Conservation (phyloP, 139 green algal species). For the Picochlorum sp. region DNA sequence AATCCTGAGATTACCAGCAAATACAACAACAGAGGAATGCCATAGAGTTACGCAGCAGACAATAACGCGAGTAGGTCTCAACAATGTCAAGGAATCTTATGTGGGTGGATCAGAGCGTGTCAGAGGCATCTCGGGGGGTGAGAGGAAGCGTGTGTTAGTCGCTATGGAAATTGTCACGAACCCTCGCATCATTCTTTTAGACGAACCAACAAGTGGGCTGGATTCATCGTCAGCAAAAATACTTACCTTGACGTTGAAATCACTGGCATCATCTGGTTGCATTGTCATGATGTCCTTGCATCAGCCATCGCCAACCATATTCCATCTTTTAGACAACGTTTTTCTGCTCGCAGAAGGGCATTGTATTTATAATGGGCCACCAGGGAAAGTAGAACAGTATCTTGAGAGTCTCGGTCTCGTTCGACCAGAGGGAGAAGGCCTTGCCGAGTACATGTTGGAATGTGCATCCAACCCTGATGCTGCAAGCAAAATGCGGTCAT, state of each 20-base stretch:
- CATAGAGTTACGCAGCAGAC: conserved; percentile 21
- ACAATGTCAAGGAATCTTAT: conserved; percentile 23
- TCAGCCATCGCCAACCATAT: conserved; percentile 66
- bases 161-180: conserved; percentile 67
- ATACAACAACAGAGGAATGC: conserved; percentile 8
- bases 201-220: conserved; percentile 64
- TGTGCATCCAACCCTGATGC: conserved; percentile 24
- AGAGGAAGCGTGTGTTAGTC: conserved; percentile 57
- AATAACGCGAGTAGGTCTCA: conserved; percentile 35
- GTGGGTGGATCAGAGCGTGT: conserved; percentile 30
- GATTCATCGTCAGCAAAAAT: conserved; percentile 55
- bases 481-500: conserved; percentile 13
- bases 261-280: conserved; percentile 35
- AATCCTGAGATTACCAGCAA: conserved; percentile 40
- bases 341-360: conserved; percentile 52
- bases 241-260: conserved; percentile 48
- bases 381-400: conserved; percentile 9
- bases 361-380: conserved; percentile 44
- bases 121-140: conserved; percentile 48
- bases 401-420: conserved; percentile 20
- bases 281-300: conserved; percentile 70
- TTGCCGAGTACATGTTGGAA: conserved; percentile 47
- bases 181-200: conserved; percentile 32
- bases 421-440: conserved; percentile 24
- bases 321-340: conserved; percentile 45